phyloP scores from a whole-genome alignment of 371 early-diverging fungal genomes.

The Mucor mucedo region DNA sequence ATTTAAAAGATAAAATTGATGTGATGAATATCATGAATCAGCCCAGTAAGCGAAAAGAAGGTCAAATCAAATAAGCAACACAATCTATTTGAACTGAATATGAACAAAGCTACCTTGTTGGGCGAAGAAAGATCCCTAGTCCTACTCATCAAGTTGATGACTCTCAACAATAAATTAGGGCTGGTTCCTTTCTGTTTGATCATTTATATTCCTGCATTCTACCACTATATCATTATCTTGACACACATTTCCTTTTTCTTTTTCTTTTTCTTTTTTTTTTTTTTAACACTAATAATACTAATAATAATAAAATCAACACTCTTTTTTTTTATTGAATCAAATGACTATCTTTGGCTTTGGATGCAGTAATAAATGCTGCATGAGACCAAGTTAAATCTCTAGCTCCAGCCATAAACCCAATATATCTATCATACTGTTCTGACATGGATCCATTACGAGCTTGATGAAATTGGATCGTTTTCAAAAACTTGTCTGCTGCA shows the following conservation, averaged over 20 bases:
- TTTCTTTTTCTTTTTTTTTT: background rate
- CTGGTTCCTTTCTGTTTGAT: slow-evolving; percentile 6
- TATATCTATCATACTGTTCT: slow-evolving; percentile 69
- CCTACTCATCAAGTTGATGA: slow-evolving; percentile 17
- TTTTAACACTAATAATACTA: too few species aligned
- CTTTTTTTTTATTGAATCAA: slow-evolving; percentile 21
- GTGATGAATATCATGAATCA: slow-evolving; percentile 5
- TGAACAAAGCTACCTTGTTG: slow-evolving; percentile 62
- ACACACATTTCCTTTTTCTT: background rate
- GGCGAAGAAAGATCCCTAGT: slow-evolving; percentile 52
- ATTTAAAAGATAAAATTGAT: slow-evolving; percentile 13
- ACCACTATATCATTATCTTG: background rate
- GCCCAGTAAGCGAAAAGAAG: slow-evolving; percentile 18
- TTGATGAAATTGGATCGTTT: slow-evolving; percentile 61
- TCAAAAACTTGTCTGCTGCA: slow-evolving; percentile 63
- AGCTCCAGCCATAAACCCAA: slow-evolving; percentile 71
- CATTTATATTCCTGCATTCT: background rate
- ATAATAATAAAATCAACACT: background rate
- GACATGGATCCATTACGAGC: slow-evolving; percentile 56
- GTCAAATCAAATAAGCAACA: slow-evolving; percentile 12
- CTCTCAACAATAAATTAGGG: background rate
- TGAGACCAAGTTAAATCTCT: slow-evolving; percentile 80
- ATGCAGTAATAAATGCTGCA: slow-evolving; percentile 63
- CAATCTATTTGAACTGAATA: slow-evolving; percentile 50
- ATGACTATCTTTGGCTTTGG: slow-evolving; percentile 27